A percentile compares a stretch with the other conserved stretches of the same genome.
Conservation (phyloP, 495 filamentous ascomycete genomes). For the Rusavskia elegans region DNA sequence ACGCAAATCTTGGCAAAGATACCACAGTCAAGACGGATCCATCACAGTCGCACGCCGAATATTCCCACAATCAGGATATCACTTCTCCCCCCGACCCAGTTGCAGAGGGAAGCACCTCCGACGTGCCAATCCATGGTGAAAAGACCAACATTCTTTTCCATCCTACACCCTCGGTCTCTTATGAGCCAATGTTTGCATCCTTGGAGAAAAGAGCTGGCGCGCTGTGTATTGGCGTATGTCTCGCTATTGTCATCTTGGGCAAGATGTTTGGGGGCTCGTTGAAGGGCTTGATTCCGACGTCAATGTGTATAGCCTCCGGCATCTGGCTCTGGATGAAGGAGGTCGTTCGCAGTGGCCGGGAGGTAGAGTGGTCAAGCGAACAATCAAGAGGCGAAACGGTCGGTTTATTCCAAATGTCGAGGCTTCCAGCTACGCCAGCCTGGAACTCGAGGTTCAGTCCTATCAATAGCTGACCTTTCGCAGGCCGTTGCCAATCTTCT, state of each 20-base stretch:
- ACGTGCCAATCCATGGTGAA: constrained; percentile 89
- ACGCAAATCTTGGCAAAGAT: constrained; percentile 66
- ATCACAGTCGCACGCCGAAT: constrained; percentile 50
- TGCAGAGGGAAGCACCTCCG: constrained; percentile 60
- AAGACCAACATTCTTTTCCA: constrained; percentile 95
- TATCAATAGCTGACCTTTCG: constrained; percentile 6
- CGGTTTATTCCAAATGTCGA: constrained; percentile 13
- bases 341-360: constrained; percentile 60
- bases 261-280: constrained; percentile 63
- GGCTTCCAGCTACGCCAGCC: neutral
- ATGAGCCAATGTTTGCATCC: constrained; percentile 65
- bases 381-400: constrained; percentile 69
- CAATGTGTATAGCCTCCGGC: constrained; percentile 49
- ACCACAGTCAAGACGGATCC: constrained; percentile 49
- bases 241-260: constrained; percentile 61
- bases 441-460: neutral
- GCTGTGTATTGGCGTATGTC: constrained; percentile 50
- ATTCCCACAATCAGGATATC: constrained; percentile 70
- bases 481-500: constrained; percentile 69
- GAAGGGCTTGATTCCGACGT: constrained; percentile 58
- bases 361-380: constrained; percentile 80
- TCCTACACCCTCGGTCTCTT: constrained; percentile 74
- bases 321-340: constrained; percentile 84
- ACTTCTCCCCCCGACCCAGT: constrained; percentile 85
- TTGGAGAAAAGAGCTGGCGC: constrained; percentile 56